phyloP scores from a whole-genome alignment of 2,329 filamentous ascomycete genomes.

The Botrytis porri region DNA sequence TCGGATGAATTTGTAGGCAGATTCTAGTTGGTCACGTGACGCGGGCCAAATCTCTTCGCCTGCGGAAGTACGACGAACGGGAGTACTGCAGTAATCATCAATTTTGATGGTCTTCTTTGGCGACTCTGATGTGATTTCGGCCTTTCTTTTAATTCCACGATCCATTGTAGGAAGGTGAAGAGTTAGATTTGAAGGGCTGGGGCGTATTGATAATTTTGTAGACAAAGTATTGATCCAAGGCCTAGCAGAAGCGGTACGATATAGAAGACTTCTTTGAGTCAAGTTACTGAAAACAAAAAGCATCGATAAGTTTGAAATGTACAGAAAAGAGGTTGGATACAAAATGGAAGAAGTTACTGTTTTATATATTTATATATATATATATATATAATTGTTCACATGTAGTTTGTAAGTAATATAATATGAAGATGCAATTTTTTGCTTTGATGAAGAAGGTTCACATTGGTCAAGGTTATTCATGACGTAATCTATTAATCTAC shows the following conservation, averaged over 20 bases:
- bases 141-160: constrained; percentile 28
- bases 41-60: constrained; percentile 57
- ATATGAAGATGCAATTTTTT: background rate
- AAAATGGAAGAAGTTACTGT: background rate
- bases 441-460: background rate
- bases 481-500: background rate
- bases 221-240: background rate
- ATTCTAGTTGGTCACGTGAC: constrained; percentile 51
- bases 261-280: background rate
- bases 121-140: constrained; percentile 10
- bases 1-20: constrained; percentile 53
- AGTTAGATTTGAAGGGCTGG: background rate
- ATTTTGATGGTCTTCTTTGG: constrained; percentile 26
- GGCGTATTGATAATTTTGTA: background rate
- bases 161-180: background rate
- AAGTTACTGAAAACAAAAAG: background rate
- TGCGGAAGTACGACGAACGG: constrained; percentile 20
- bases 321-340: background rate
- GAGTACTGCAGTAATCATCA: constrained; percentile 31
- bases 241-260: background rate
- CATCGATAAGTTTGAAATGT: background rate
- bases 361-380: no score
- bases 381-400: background rate
- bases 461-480: background rate
- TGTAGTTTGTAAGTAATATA: background rate